A percentile compares a stretch with the other conserved stretches of the same genome.
Conservation (phyloP, 2,329 filamentous ascomycete species). For the Didymella keratinophila region DNA sequence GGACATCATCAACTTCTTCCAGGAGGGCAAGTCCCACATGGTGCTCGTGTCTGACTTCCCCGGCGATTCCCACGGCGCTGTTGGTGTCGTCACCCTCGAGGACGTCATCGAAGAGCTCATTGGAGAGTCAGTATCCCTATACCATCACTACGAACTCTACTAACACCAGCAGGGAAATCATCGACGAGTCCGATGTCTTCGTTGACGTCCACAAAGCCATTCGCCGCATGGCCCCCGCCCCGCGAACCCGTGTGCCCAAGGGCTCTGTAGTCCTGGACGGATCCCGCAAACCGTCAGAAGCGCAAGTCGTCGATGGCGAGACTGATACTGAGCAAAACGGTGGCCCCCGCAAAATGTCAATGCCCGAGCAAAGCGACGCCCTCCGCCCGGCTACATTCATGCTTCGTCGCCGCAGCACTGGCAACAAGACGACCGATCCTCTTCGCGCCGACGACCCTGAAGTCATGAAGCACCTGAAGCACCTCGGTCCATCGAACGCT, state of each 20-base stretch:
- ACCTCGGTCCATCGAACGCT: slow-evolving; percentile 70
- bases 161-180: slow-evolving; percentile 76
- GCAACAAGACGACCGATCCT: slow-evolving; percentile 47
- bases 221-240: slow-evolving; percentile 83
- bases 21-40: slow-evolving; percentile 99
- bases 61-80: slow-evolving; percentile 86
- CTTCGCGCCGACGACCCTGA: slow-evolving; percentile 63
- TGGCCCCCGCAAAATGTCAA: slow-evolving; percentile 39
- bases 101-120: slow-evolving; percentile 99
- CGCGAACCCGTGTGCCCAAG: slow-evolving; percentile 73
- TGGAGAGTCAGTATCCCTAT: slow-evolving; percentile 75
- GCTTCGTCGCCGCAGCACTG: slow-evolving; percentile 57
- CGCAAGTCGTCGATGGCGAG: slow-evolving; percentile 27
- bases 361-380: slow-evolving; percentile 39
- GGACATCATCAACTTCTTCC: slow-evolving; percentile 99
- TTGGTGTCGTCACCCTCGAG: slow-evolving; percentile 94
- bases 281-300: slow-evolving; percentile 35
- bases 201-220: slow-evolving; percentile 99
- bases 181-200: slow-evolving; percentile 98
- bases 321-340: slow-evolving; percentile 30
- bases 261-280: slow-evolving; percentile 60
- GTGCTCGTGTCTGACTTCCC: slow-evolving; percentile 91
- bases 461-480: slow-evolving; percentile 66
- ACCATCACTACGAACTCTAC: not conserved
- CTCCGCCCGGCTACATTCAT: slow-evolving; percentile 53